phyloP scores from a whole-genome alignment of 164 flowering plant species.

The Berberis thunbergii region DNA sequence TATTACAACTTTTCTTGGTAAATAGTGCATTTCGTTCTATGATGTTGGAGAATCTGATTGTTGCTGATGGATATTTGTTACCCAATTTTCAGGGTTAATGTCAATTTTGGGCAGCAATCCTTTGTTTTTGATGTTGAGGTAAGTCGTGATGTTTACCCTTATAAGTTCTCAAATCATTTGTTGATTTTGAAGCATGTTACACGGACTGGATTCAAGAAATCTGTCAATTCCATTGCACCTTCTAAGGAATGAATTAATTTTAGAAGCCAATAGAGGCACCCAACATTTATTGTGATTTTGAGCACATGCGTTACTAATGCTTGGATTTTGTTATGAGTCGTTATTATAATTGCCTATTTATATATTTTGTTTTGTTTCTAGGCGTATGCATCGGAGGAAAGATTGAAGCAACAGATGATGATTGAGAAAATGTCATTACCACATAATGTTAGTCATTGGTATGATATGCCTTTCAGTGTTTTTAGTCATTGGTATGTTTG shows the following conservation, averaged over 20 bases:
- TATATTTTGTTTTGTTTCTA: constrained; percentile 16
- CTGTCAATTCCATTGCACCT: too few relatives aligned
- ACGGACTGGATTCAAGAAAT: too few relatives aligned
- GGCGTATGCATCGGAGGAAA: constrained; percentile 68
- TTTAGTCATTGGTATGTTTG: constrained; percentile 64
- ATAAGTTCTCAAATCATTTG: too few relatives aligned
- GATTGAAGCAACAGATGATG: constrained; percentile 52
- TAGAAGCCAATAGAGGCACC: too few relatives aligned
- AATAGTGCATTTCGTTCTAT: not conserved
- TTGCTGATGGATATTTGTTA: constrained; percentile 14
- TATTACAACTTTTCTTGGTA: not conserved
- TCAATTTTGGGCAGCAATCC: constrained; percentile 81
- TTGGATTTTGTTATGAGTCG: not conserved
- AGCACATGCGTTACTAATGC: not conserved
- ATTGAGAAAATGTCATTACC: constrained; percentile 60
- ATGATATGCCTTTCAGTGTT: constrained; percentile 8
- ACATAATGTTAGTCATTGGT: constrained; percentile 70
- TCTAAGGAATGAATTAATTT: too few relatives aligned
- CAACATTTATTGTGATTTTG: not conserved
- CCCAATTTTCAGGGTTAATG: constrained; percentile 60
- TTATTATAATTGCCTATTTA: not conserved
- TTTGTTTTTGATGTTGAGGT: constrained; percentile 85
- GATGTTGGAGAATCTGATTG: not conserved
- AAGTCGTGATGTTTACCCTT: constrained; percentile 8
- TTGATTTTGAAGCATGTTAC: too few relatives aligned